Conservation (phyloP, 176 grass and related monocot species). For the Oryza nivara region DNA sequence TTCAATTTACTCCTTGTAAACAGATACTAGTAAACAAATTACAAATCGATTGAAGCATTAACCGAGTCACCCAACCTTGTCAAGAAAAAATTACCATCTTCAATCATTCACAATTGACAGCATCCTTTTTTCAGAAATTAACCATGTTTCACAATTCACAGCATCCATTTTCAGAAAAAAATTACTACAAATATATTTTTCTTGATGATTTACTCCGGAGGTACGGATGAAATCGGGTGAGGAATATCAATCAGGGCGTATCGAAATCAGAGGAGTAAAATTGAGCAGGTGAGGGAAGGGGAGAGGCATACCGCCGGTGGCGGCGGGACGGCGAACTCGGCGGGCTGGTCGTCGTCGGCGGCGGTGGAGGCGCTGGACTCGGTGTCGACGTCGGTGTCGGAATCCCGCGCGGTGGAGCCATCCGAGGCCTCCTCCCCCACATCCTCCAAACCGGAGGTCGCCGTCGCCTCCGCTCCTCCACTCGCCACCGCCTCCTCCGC, state of each 20-base stretch:
- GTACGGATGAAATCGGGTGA: background rate
- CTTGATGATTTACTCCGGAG: background rate
- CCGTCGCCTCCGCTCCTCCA: slow-evolving; percentile 7
- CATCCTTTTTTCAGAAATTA: background rate
- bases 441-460: slow-evolving; percentile 35
- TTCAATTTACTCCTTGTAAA: slow-evolving; percentile 4
- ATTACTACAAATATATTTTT: background rate
- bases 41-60: background rate
- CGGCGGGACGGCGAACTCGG: slow-evolving; percentile 17
- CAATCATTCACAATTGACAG: background rate
- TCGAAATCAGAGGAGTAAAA: background rate
- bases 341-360: slow-evolving; percentile 60
- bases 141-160: background rate
- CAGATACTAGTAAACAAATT: background rate
- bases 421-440: slow-evolving; percentile 41
- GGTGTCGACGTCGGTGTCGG: slow-evolving; percentile 46
- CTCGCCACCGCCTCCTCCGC: slow-evolving; percentile 38
- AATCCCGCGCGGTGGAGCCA: slow-evolving; percentile 50
- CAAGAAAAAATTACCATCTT: background rate
- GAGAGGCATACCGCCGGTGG: slow-evolving; percentile 34
- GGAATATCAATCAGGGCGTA: background rate
- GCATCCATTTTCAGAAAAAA: background rate
- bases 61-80: background rate
- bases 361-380: slow-evolving; percentile 58
- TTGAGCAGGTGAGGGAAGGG: background rate